These are phyloP conservation scores for Boletus reticuloceps DNA, from an alignment of 768 basidiomycete species.

Conservation along the genomic window DNA sequence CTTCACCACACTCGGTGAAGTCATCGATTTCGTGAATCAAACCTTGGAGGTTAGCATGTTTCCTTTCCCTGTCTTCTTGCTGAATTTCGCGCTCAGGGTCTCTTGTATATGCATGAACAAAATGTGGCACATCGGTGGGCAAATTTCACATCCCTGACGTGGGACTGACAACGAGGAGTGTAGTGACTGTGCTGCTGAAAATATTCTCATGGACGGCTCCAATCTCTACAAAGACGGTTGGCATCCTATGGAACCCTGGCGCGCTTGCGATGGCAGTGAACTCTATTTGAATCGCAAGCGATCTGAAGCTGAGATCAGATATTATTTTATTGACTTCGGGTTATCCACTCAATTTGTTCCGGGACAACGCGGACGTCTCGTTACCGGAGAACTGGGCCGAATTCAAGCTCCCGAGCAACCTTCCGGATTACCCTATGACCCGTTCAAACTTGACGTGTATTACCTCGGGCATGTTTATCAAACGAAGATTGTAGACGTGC, in stretches of 20 bases:
- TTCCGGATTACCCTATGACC: constrained; percentile 20
- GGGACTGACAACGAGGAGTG: no score
- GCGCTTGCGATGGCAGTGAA: constrained; percentile 8
- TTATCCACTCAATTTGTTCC: constrained; percentile 29
- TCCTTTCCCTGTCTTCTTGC: no score
- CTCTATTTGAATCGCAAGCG: constrained; percentile 22
- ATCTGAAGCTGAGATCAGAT: constrained; percentile 25
- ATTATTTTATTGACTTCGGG: constrained; percentile 39
- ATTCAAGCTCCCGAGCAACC: constrained; percentile 23
- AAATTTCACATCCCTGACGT: no score
- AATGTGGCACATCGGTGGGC: no score
- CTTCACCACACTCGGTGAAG: no score
- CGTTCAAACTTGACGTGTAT: constrained; percentile 31
- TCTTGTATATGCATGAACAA: no score
- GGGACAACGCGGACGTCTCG: neutral
- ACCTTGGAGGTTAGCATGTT: no score
- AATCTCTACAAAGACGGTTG: no score
- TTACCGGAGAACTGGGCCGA: constrained; percentile 9
- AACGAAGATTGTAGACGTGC: constrained; percentile 14
- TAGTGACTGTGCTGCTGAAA: no score
- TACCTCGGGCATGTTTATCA: constrained; percentile 25
- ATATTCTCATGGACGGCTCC: no score
- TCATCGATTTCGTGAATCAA: no score
- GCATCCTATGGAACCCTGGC: constrained; percentile 20
- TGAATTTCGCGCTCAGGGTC: no score